Conservation (phyloP, 164 flowering plant species). For the Macadamia integrifolia region DNA sequence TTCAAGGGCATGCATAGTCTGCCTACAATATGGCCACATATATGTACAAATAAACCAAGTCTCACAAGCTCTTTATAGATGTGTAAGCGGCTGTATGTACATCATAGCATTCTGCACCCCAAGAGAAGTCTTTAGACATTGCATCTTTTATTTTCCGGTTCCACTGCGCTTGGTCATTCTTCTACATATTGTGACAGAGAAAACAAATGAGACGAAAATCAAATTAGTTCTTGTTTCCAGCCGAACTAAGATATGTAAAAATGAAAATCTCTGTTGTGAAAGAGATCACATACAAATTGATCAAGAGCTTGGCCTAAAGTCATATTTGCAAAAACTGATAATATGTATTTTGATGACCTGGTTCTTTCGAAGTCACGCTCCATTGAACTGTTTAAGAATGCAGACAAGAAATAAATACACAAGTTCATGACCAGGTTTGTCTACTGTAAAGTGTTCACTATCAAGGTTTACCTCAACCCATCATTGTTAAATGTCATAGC, state of each 20-base stretch:
- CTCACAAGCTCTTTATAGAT: slow-evolving; percentile 39
- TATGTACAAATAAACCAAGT: neutral
- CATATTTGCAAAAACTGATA: slow-evolving; percentile 43
- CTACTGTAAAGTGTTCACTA: too few species aligned
- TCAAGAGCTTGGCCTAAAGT: slow-evolving; percentile 59
- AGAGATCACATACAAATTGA: slow-evolving; percentile 51
- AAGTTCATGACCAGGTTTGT: too few species aligned
- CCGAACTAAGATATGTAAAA: neutral
- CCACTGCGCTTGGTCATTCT: slow-evolving; percentile 45
- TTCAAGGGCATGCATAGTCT: too few species aligned
- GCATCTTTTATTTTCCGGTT: slow-evolving; percentile 46
- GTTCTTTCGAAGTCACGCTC: slow-evolving; percentile 38
- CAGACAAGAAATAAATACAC: neutral
- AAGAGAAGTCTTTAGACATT: slow-evolving; percentile 68
- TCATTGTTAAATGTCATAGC: slow-evolving; percentile 23
- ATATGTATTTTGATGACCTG: slow-evolving; percentile 34
- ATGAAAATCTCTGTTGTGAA: neutral
- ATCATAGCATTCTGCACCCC: slow-evolving; percentile 71
- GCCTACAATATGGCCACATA: neutral
- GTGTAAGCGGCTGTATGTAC: slow-evolving; percentile 55
- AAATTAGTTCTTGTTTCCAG: neutral
- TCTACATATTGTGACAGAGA: slow-evolving; percentile 25
- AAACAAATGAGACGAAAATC: neutral
- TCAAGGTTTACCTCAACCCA: slow-evolving; percentile 32
- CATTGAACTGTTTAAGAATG: slow-evolving; percentile 22